Evolutionary conservation across 352 stramenopile species (phyloP), one percentile per base, ranked within the genome.

Genomic region (Phytopythium cucurbitacearum): DNA sequence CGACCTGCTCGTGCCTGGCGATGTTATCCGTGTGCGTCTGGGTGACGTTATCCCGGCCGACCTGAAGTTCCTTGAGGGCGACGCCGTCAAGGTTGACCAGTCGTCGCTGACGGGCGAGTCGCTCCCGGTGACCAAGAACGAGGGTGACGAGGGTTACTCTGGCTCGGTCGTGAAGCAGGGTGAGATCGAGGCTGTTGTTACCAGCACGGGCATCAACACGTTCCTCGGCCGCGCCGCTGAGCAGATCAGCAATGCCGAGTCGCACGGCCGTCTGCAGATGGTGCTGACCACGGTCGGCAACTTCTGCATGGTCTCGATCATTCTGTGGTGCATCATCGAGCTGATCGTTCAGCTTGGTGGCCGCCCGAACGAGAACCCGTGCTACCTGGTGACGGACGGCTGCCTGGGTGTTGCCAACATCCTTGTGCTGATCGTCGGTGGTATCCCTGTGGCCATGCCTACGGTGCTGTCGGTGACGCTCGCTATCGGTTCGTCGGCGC

Each of bases 81-180:
- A 94, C 37, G 39, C 67, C 15, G 52, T 98, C 51, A 89, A 95
- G 56, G 87, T 95, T 21, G 85, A 96, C 56, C 87, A 98, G 69
- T 92, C 93, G 41, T 95, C 90, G 36, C 73, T 98, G 12, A 98
- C 94, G 43, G 94, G 94, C 51, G 94, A 98, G 70, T 97, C 91
- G 41, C 72, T 98, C 38, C 89, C 93, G 35, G 93, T 98, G 56
- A 91, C 87, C 39, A 92, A 91, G 78, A 69, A 68, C 59, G 65
- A 84, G 43, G 76, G 77, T 38, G 78, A 94, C 51, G 80, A 88
- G 51, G 77, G 76, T 15, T 90, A 95, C 73, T 94, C 80, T 53
- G 74, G 74, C 52, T 93, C 89, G 9, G 85, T 88, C 21, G 80
- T 95, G 39, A 93, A 92, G 64, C 75, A 88, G 59, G 90, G 89